Percentiles rank a stretch among this genome's conserved stretches.
Conservation (phyloP, 2,329 filamentous ascomycete genomes). For the Neofusicoccum umdonicola region DNA sequence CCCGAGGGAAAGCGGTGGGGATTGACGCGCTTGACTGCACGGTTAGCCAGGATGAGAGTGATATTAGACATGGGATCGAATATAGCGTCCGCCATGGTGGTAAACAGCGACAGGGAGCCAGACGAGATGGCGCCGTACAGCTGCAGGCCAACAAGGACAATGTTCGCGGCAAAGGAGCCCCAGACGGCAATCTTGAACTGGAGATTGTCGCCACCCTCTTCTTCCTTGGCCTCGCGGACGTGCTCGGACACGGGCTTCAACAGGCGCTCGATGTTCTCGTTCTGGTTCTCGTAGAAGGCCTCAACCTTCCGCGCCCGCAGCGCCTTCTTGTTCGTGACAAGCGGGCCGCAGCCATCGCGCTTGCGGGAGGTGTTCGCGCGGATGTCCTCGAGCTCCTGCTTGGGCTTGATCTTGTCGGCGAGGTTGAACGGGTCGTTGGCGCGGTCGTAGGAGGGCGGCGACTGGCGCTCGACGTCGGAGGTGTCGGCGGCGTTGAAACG, state of each 20-base stretch:
- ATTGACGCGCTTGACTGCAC: constrained; percentile 85
- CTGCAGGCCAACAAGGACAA: constrained; percentile 76
- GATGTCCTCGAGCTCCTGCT: constrained; percentile 72
- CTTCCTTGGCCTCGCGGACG: constrained; percentile 73
- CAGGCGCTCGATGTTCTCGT: constrained; percentile 88
- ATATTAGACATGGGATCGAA: constrained; percentile 92
- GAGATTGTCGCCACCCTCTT: constrained; percentile 77
- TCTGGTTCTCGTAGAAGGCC: constrained; percentile 85
- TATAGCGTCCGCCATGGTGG: constrained; percentile 92
- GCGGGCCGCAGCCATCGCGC: constrained; percentile 55
- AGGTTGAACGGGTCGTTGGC: constrained; percentile 82
- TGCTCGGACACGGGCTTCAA: constrained; percentile 94
- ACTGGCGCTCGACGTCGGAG: constrained; percentile 46
- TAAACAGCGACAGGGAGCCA: constrained; percentile 91
- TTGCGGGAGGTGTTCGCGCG: constrained; percentile 78
- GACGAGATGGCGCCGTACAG: constrained; percentile 85
- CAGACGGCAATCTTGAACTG: constrained; percentile 68
- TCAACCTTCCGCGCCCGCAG: constrained; percentile 59
- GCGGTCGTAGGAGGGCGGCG: constrained; percentile 57
- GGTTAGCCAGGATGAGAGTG: constrained; percentile 80
- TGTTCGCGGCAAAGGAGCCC: constrained; percentile 73
- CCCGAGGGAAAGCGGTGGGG: constrained; percentile 83
- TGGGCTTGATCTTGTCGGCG: constrained; percentile 72
- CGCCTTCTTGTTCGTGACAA: constrained; percentile 43
- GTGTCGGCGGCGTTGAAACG: constrained; percentile 28